Evolutionary conservation across 352 stramenopile genomes (phyloP).

Genomic region (Saprolegnia diclina): DNA sequence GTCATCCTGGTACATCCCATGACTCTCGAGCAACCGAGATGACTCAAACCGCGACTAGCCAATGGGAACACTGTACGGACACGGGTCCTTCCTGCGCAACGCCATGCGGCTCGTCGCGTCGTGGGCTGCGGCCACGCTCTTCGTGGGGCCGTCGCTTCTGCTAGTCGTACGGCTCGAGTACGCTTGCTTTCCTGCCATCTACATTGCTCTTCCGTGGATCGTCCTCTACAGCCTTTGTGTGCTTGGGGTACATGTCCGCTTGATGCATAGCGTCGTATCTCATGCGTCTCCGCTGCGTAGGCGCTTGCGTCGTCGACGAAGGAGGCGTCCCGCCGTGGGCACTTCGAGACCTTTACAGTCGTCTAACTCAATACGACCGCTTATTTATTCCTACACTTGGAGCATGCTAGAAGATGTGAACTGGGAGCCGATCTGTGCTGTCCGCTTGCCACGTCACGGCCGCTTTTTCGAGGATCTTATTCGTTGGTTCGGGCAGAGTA

Average conservation of each 20-base stretch:
- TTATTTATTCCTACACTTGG: too few relatives aligned
- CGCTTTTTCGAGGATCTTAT: too few relatives aligned
- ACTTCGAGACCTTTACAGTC: too few relatives aligned
- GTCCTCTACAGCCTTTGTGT: background rate
- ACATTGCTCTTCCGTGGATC: background rate
- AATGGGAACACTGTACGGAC: background rate
- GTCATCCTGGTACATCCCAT: slow-evolving; percentile 5
- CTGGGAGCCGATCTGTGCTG: too few relatives aligned
- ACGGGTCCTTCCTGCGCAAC: background rate
- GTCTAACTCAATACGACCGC: too few relatives aligned
- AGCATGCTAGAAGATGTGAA: too few relatives aligned
- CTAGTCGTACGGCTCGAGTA: background rate
- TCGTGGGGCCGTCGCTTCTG: background rate
- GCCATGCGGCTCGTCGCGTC: background rate
- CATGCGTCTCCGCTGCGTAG: background rate
- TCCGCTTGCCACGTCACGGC: too few relatives aligned
- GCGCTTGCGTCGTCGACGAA: too few relatives aligned
- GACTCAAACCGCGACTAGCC: background rate
- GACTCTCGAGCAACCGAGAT: too few relatives aligned
- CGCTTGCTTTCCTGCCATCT: background rate
- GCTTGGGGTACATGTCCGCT: background rate
- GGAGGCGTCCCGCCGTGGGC: too few relatives aligned
- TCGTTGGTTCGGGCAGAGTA: background rate
- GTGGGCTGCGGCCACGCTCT: background rate
- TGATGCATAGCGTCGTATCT: background rate